Base-by-base conservation (phyloP, 2,329 filamentous ascomycete species). In the Phaeosphaeriaceae sp. region DNA sequence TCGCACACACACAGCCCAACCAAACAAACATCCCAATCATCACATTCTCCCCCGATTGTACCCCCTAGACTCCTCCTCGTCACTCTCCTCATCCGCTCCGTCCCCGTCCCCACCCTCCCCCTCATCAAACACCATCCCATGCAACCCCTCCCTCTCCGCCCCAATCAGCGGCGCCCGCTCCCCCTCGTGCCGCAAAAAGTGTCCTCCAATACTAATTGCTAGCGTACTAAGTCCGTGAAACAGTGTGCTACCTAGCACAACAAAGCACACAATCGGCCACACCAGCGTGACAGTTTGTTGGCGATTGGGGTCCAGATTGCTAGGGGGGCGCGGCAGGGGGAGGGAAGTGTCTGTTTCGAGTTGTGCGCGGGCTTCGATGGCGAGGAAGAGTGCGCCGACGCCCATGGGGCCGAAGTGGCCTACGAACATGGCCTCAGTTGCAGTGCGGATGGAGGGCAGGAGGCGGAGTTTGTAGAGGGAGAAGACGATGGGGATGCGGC, bases 371-470 rank as follows among this genome's bases (percentile, higher is more conserved):
- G 79, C 78, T 70, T 84, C 81, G 37, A 84, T 81, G 1, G 81
- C 79, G 1, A 84, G 74, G 66, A 84, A 84, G 6, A 84, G 64
- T 0, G 79, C 81, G 2, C 81, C 81, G 1, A 84, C 75, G 15
- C 82, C 82, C 76, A 84, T 83, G 7, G 81, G 81, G 0, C 81
- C 81, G 48, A 84, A 84, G 59, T 84, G 81, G 0, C 81, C 81
- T 35, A 74, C 76, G 63, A 84, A 84, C 0, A 83, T 61, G 0
- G 81, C 81, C 63, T 84, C 82, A 5, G 75, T 74, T 17, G 76
- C 76, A 0, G 80, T 82, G 6, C 71, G 65, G 37, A 83, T 74
- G 42, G 79, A 76, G 0, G 79, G 80, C 9, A 82, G 52, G 71
- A 66, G 21, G 0, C 58, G 58, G 50, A 77, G 71, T 11, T 71